Base-by-base conservation (phyloP, 352 stramenopile species). In the Phytophthora brassicae region DNA sequence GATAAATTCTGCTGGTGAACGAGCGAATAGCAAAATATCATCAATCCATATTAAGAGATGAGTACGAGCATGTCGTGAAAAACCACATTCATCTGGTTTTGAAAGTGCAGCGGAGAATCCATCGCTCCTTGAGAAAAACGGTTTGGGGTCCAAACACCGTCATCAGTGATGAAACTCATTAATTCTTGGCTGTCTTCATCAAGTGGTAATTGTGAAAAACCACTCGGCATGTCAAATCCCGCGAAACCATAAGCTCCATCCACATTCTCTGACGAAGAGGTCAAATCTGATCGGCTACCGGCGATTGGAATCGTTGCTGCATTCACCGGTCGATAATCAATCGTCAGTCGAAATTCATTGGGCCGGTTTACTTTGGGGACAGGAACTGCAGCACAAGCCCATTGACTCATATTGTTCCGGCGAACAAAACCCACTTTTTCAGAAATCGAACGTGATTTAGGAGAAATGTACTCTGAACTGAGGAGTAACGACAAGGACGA, bases 151-250 rank as follows among this genome's bases (percentile, higher is more conserved):
- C 48, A 72, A 0, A 72, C 68, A 13, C n/a, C 53, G 6, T 67
- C 28, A 9, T 69, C 54, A 3, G 59, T 70, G 19, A 72, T 65
- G 31, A 70, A 77, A n/a, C 53, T 63, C 16, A 68, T 63, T 0
- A 46, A 23, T 13, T 68, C 50, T 11, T 69, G 64, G 33, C 47
- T 66, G 3, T 59, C 56, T 9, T 4, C 0, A 8, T 70, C 6
- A 0, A 69, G 42, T 7, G 46, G 50, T 1, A 72, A 26, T 17
- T 65, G 68, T 36, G 38, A 70, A 38, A 72, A 69, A 12, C 57
- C 54, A 16, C 55, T 72, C 7, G 60, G 53, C 36, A 72, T 49
- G 22, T 72, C 68, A n/a, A 69, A 60, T 0, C 20, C 53, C 9
- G 33, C 52, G 14, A 64, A 64, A 2, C 16, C 38, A 28, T 62